phyloP scores from a whole-genome alignment of 352 stramenopile genomes.

The Pythium sp. region DNA sequence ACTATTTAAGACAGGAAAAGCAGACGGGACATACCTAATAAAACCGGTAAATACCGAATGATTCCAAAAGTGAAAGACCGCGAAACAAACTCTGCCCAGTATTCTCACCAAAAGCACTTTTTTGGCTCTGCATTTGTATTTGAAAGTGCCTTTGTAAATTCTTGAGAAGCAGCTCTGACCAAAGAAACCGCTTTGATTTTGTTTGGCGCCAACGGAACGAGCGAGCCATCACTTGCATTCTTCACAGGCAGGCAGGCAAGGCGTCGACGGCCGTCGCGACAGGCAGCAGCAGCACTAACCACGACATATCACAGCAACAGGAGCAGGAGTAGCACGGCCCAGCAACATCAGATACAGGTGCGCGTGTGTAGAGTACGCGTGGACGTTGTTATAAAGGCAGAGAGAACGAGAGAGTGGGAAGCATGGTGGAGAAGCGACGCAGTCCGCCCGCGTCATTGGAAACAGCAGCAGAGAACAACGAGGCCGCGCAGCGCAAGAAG shows the following conservation, averaged over 20 bases:
- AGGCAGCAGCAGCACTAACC: not conserved
- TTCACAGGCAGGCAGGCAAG: not conserved
- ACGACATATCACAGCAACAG: not conserved
- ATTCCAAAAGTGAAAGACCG: not conserved
- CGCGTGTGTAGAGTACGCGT: not conserved
- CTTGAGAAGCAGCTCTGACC: not conserved
- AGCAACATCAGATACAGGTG: not conserved
- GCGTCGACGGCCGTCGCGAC: not conserved
- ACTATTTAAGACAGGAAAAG: too few species aligned
- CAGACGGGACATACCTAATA: too few species aligned
- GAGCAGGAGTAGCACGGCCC: not conserved
- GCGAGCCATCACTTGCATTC: not conserved
- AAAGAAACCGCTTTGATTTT: conserved; percentile 3
- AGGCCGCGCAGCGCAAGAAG: conserved; percentile 10
- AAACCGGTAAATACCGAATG: too few species aligned
- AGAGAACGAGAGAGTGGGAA: not conserved
- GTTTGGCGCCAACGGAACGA: not conserved
- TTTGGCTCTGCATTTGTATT: not conserved
- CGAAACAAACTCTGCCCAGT: not conserved
- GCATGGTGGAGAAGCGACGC: conserved; percentile 54
- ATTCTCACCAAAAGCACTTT: not conserved
- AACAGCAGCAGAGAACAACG: not conserved
- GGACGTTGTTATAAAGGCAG: not conserved
- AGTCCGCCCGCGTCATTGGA: conserved; percentile 20
- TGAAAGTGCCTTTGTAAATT: not conserved